phyloP scores from a whole-genome alignment of 78 protist species.

The Protostelium mycophagum region DNA sequence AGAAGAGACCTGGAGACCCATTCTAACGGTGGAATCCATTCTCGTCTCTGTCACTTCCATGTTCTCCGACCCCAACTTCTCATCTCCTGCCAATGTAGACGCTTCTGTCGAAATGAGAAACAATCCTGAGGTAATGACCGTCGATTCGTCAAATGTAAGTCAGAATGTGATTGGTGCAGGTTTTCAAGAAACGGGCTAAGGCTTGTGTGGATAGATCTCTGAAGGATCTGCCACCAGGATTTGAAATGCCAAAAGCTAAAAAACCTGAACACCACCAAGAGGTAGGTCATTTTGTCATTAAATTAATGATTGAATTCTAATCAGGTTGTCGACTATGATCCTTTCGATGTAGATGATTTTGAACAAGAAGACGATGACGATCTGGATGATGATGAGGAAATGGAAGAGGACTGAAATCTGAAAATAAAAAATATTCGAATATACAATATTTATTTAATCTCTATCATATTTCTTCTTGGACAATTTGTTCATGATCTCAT shows the following conservation, averaged over 20 bases:
- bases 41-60: constrained; percentile 74
- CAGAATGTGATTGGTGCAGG: neutral
- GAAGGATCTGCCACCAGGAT: neutral
- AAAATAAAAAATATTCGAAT: neutral
- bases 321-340: neutral
- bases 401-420: neutral
- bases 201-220: neutral
- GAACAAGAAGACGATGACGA: neutral
- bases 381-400: neutral
- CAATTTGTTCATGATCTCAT: neutral
- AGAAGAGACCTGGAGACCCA: constrained; percentile 84
- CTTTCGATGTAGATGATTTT: neutral
- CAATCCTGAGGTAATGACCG: neutral
- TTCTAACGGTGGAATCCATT: constrained; percentile 72
- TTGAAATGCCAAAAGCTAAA: neutral
- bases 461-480: neutral
- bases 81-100: constrained; percentile 88
- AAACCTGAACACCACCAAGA: neutral
- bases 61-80: constrained; percentile 71
- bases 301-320: neutral
- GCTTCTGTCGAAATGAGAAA: constrained; percentile 68
- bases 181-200: neutral
- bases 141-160: neutral
- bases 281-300: neutral
- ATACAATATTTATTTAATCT: too few species aligned